A percentile compares a stretch with the other conserved stretches of the same genome.
Conservation (phyloP, 2,329 filamentous ascomycete species). For the Ceratocystis diversiconidia region DNA sequence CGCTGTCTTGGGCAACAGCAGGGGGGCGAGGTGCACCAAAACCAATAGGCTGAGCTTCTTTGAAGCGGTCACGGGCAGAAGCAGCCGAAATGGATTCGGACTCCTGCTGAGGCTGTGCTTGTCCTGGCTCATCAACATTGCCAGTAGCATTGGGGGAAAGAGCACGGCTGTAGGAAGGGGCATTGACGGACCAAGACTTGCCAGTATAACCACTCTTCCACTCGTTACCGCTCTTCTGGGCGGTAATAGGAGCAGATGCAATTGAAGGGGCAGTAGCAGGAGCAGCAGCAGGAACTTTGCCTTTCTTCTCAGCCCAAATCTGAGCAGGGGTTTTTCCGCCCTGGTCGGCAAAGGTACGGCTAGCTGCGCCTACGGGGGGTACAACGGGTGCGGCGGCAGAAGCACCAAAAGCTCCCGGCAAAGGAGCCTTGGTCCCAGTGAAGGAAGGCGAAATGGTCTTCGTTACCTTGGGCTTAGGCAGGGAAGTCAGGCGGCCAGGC, state of each 20-base stretch:
- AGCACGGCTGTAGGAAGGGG: slow-evolving; percentile 51
- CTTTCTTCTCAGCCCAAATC: slow-evolving; percentile 95
- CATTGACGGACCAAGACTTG: slow-evolving; percentile 81
- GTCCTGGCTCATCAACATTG: slow-evolving; percentile 24
- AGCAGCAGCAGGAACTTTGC: slow-evolving; percentile 37
- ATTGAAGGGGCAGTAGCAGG: slow-evolving; percentile 31
- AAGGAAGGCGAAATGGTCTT: slow-evolving; percentile 73
- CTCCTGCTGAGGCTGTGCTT: slow-evolving; percentile 32
- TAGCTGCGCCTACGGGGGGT: slow-evolving; percentile 60
- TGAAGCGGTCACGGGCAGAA: slow-evolving; percentile 70
- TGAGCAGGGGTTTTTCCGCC: slow-evolving; percentile 95
- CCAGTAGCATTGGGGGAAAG: slow-evolving; percentile 50
- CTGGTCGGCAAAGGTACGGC: slow-evolving; percentile 85
- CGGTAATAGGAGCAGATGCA: slow-evolving; percentile 36
- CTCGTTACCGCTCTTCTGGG: slow-evolving; percentile 57
- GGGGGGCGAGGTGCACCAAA: slow-evolving; percentile 28
- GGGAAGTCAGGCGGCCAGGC: slow-evolving; percentile 66
- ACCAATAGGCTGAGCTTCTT: slow-evolving; percentile 58
- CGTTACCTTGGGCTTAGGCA: slow-evolving; percentile 90
- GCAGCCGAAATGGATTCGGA: slow-evolving; percentile 50
- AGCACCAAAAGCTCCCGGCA: slow-evolving; percentile 53
- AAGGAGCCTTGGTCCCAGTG: slow-evolving; percentile 75
- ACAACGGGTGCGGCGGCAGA: slow-evolving; percentile 40
- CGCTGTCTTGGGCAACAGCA: slow-evolving; percentile 30
- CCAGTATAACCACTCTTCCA: slow-evolving; percentile 89